phyloP scores from a whole-genome alignment of 768 basidiomycete genomes.

The Infundibulicybe gibba region DNA sequence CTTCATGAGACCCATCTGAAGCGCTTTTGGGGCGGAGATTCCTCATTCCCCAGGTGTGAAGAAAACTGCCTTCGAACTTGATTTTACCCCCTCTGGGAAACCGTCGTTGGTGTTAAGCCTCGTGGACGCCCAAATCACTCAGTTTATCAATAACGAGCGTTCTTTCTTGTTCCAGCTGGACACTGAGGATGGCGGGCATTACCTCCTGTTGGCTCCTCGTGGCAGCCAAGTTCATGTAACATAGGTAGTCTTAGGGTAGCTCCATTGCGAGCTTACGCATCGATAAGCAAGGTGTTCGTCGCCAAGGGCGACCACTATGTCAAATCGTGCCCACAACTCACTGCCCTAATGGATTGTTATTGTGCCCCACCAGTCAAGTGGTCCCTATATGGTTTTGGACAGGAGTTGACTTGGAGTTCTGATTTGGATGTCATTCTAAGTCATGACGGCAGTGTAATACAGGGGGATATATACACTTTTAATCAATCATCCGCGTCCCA shows the following conservation, averaged over 20 bases:
- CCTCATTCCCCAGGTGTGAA: constrained; percentile 39
- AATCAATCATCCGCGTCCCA: no score
- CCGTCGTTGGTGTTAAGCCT: constrained; percentile 74
- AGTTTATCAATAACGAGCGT: constrained; percentile 75
- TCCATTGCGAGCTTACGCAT: no score
- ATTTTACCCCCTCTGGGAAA: constrained; percentile 70
- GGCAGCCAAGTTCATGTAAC: no score
- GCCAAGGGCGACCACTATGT: no score
- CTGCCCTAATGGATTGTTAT: no score
- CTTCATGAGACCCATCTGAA: constrained; percentile 87
- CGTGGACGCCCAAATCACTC: constrained; percentile 65
- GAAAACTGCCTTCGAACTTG: constrained; percentile 68
- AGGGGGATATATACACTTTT: constrained; percentile 64
- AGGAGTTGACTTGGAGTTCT: no score
- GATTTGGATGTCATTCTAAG: not conserved
- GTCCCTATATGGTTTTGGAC: no score
- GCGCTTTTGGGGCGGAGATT: constrained; percentile 71
- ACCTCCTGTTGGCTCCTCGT: no score
- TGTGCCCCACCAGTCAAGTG: no score
- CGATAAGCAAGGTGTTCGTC: no score
- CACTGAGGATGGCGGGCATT: constrained; percentile 85
- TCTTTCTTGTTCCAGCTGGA: constrained; percentile 82
- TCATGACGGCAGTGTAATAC: constrained; percentile 8
- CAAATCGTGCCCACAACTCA: no score
- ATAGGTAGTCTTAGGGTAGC: no score